phyloP scores from a whole-genome alignment of 148 eudicot genomes.

The Camellia japonica region DNA sequence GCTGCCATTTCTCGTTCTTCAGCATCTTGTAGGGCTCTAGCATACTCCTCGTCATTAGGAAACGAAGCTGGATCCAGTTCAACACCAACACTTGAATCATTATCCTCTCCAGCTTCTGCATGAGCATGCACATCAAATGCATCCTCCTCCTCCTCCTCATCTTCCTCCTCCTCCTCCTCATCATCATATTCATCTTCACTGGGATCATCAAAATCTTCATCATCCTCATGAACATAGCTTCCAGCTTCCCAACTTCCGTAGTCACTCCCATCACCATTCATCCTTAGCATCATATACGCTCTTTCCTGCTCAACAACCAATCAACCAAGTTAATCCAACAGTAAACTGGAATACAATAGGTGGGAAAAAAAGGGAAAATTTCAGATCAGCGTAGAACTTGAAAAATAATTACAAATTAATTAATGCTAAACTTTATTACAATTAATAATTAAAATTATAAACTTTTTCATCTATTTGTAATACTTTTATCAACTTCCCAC shows the following conservation, averaged over 20 bases:
- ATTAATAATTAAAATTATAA: no score
- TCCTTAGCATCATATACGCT: conserved; percentile 93
- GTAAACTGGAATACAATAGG: neutral
- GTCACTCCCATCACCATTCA: conserved; percentile 56
- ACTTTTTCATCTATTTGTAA: no score
- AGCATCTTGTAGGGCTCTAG: conserved; percentile 96
- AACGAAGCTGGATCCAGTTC: conserved; percentile 67
- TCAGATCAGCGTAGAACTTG: no score
- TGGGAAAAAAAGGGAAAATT: no score
- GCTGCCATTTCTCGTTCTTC: conserved; percentile 96
- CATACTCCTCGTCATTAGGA: conserved; percentile 90
- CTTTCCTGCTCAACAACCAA: conserved; percentile 65
- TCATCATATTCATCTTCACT: conserved; percentile 37
- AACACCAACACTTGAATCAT: conserved; percentile 30
- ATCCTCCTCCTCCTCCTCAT: conserved; percentile 47
- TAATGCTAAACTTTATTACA: no score
- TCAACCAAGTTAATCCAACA: neutral
- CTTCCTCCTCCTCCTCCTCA: conserved; percentile 37
- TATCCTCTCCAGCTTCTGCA: conserved; percentile 48
- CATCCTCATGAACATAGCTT: conserved; percentile 49
- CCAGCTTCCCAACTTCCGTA: conserved; percentile 81
- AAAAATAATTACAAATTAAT: no score
- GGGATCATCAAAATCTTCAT: conserved; percentile 28
- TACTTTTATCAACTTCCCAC: no score
- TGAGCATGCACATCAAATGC: conserved; percentile 73